A percentile compares a stretch with the other conserved stretches of the same genome.
phyloP scores from a whole-genome alignment of 495 filamentous ascomycete genomes.

The Emericellopsis terricola region DNA sequence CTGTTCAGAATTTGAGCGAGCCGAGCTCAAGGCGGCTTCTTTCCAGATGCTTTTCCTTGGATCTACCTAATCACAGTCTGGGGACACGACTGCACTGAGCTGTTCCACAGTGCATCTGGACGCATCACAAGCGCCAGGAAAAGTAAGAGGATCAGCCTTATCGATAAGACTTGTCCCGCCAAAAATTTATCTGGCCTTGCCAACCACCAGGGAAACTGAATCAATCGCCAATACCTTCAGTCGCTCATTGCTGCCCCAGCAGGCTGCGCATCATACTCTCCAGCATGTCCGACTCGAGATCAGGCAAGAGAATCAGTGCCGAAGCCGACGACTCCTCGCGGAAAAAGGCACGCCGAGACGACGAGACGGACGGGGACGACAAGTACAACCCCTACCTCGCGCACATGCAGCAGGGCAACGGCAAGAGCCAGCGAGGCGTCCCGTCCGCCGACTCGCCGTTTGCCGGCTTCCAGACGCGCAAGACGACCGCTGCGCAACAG shows the following conservation, averaged over 20 bases:
- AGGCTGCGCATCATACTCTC: too few relatives aligned
- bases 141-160: too few relatives aligned
- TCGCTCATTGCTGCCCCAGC: background rate
- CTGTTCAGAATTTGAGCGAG: too few relatives aligned
- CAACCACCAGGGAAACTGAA: background rate
- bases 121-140: too few relatives aligned
- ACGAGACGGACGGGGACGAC: conserved; percentile 13
- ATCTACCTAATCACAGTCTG: too few relatives aligned
- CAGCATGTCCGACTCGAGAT: conserved; percentile 2
- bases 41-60: too few relatives aligned
- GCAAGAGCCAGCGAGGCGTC: conserved; percentile 9
- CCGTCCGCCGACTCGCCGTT: conserved; percentile 28
- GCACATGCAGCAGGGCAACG: conserved; percentile 55
- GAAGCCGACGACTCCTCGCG: conserved; percentile 8
- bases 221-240: background rate
- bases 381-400: conserved; percentile 72
- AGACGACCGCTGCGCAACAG: conserved; percentile 63
- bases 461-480: conserved; percentile 53
- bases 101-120: too few relatives aligned
- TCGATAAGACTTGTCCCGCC: conserved; percentile 1
- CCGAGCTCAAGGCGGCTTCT: too few relatives aligned
- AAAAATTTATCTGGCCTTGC: conserved; percentile 1
- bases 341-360: conserved; percentile 11
- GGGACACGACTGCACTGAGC: too few relatives aligned
- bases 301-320: conserved; percentile 1